Base-by-base conservation (phyloP, 176 grass and related monocot genomes). In the Oryza nivara region DNA sequence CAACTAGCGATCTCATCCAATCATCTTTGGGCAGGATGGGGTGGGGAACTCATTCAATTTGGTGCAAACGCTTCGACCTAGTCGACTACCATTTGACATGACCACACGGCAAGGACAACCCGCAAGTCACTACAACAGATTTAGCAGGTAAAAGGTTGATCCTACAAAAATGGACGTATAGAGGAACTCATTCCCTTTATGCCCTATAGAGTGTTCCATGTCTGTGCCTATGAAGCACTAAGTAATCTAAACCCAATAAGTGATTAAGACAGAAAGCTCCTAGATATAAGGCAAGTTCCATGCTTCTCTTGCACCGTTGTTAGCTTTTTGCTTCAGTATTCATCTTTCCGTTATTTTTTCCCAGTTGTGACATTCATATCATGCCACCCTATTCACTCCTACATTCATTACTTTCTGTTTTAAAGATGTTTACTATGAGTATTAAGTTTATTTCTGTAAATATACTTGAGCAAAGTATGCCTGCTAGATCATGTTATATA, bases 371-470 rank as follows among this genome's bases (percentile, higher is more conserved):
- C 68, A 72, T 65, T 51, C 35, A 65, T 44, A 76, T 28, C 44
- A 26, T 12, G 3, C 4, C 68, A 81, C n/a, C 30, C n/a, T 73
- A 20, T 40, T 30, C 78, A 17, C 51, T 73, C 19, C 48, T 54
- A 35, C 44, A 44, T 49, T 45, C 15, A 72, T 46, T 78, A 63
- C 14, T 87, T 73, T 70, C 48, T 7, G 7, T 65, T 87, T 87
- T 65, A n/a, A 46, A 56, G 44, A 82, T 77, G 56, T 51, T 77
- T 77, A 49, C 54, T 77, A 80, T 17, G 10, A 67, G 58, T 83
- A 13, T 72, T 72, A 34, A 77, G 77, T 78, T 78, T 65, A 51
- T 83, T 72, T 72, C 35, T 28, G 67, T 22, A 82, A 72, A 44
- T 54, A 71, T 82, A 54, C 49, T 48, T 61, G n/a, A 72, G 49